A percentile compares a stretch with the other conserved stretches of the same genome.
Conservation (phyloP, 805 yeast genomes). For the Saturnispora halmiae region DNA sequence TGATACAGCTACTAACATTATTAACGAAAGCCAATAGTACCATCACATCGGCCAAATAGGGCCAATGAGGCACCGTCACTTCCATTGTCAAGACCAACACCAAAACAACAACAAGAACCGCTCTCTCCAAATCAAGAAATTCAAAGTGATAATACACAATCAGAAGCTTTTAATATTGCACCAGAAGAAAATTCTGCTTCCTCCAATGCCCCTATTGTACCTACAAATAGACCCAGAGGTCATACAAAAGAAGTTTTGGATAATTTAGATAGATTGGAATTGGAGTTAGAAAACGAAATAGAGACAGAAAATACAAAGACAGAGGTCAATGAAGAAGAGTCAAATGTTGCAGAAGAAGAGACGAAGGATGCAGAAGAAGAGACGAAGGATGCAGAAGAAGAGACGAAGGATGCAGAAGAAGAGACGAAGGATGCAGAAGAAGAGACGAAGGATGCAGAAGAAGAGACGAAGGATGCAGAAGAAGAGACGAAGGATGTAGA, state of each 20-base stretch:
- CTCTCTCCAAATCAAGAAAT: background rate
- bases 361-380: background rate
- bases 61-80: slow-evolving; percentile 10
- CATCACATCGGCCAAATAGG: slow-evolving; percentile 1
- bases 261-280: slow-evolving; percentile 4
- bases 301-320: background rate
- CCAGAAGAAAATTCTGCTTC: background rate
- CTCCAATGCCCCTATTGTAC: slow-evolving; percentile 2
- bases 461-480: background rate
- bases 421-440: background rate
- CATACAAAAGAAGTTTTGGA: background rate
- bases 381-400: background rate
- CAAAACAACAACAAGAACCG: background rate
- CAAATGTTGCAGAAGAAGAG: background rate
- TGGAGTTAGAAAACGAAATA: background rate
- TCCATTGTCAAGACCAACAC: slow-evolving; percentile 16
- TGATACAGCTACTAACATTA: too few species aligned
- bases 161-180: too few species aligned
- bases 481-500: background rate
- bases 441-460: background rate
- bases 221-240: slow-evolving; percentile 8
- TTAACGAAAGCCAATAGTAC: slow-evolving; percentile 9
- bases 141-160: background rate
- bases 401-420: background rate
- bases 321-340: background rate